Evolutionary conservation across 192 early-diverging fungal species (phyloP).

Genomic region (Podila clonocystis): DNA sequence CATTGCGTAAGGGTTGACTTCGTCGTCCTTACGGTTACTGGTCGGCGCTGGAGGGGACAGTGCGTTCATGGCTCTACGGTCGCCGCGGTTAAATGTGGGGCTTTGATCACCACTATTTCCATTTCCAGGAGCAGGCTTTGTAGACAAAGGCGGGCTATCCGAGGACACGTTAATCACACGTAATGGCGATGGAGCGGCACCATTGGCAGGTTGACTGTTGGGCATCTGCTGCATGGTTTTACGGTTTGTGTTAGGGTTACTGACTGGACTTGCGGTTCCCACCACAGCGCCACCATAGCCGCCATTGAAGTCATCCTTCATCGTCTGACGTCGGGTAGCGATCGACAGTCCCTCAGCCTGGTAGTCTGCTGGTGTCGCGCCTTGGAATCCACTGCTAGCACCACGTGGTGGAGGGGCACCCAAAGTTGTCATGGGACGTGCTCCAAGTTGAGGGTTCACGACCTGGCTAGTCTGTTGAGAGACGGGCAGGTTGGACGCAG

Average conservation of each 20-base stretch:
- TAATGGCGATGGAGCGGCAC: constrained; percentile 1
- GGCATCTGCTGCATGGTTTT: constrained; percentile 13
- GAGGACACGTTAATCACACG: constrained; percentile 13
- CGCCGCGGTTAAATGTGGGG: constrained; percentile 5
- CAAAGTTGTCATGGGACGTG: constrained; percentile 8
- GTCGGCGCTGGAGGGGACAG: not conserved
- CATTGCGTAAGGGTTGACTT: constrained; percentile 23
- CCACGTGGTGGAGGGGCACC: constrained; percentile 18
- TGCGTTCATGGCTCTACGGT: constrained; percentile 13
- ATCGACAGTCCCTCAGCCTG: constrained; percentile 24
- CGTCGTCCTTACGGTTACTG: constrained; percentile 8
- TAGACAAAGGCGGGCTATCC: constrained; percentile 3
- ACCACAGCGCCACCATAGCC: constrained; percentile 19
- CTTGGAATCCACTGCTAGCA: constrained; percentile 9
- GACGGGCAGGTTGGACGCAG: not conserved
- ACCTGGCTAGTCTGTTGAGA: constrained; percentile 12
- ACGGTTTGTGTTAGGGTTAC: constrained; percentile 5
- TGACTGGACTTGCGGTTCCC: constrained; percentile 2
- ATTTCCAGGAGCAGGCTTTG: not conserved
- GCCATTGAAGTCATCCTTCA: constrained; percentile 9
- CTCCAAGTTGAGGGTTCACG: constrained; percentile 23
- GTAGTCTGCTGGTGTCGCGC: not conserved
- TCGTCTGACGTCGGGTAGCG: constrained; percentile 13
- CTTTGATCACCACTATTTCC: not conserved
- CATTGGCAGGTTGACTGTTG: not conserved